Conservation (phyloP, 331 rosid species). For the Cydonia oblonga region DNA sequence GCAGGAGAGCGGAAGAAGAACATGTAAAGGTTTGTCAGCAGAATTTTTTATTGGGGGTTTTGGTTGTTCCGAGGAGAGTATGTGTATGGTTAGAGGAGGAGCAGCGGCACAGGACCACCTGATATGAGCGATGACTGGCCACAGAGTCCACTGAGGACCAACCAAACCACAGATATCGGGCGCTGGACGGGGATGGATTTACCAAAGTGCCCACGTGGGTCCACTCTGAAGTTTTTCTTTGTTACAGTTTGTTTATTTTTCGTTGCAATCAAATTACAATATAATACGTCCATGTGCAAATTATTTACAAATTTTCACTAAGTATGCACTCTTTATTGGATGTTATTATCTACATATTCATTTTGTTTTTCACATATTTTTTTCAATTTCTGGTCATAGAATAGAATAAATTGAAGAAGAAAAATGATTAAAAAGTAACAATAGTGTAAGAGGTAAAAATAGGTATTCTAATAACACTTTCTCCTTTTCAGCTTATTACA, state of each 20-base stretch:
- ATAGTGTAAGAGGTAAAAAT: too few relatives aligned
- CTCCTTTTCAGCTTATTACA: too few relatives aligned
- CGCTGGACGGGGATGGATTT: not conserved
- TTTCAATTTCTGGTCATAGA: too few relatives aligned
- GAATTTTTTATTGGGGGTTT: constrained; percentile 9
- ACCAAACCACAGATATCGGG: not conserved
- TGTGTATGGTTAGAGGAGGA: not conserved
- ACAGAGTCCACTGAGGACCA: not conserved
- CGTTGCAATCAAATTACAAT: too few relatives aligned
- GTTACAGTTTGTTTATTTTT: not conserved
- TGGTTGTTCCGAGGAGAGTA: not conserved
- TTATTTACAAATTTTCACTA: too few relatives aligned
- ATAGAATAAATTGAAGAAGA: too few relatives aligned
- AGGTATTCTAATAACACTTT: too few relatives aligned
- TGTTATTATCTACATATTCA: too few relatives aligned
- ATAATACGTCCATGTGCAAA: too few relatives aligned
- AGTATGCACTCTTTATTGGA: too few relatives aligned
- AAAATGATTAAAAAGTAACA: too few relatives aligned
- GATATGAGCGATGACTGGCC: constrained; percentile 14
- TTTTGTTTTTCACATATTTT: too few relatives aligned
- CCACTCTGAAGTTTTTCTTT: not conserved
- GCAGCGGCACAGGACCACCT: constrained; percentile 12
- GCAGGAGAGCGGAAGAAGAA: constrained; percentile 35
- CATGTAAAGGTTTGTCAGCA: constrained; percentile 24
- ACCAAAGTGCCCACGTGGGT: not conserved